Conservation (phyloP, 495 filamentous ascomycete species). For the Daldinia vernicosa region DNA sequence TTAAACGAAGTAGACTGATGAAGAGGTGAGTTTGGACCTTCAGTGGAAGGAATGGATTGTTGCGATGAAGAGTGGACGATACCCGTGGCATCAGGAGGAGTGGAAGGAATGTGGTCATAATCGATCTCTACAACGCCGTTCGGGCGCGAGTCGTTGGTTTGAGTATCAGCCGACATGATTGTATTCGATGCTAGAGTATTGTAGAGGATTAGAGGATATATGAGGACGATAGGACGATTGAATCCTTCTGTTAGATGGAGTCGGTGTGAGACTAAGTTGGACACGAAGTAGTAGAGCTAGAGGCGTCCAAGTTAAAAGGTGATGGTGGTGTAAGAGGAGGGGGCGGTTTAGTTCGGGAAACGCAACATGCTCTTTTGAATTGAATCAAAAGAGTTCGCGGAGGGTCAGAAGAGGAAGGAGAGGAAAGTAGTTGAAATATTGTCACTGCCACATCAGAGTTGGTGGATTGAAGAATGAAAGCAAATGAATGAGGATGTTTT, state of each 20-base stretch:
- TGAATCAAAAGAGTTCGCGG: conserved; percentile 23
- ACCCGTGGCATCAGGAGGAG: conserved; percentile 50
- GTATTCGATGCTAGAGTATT: background rate
- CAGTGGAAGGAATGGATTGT: conserved; percentile 56
- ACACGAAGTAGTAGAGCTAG: conserved; percentile 11
- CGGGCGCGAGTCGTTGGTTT: conserved; percentile 34
- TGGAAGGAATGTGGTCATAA: conserved; percentile 52
- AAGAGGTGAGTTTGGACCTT: conserved; percentile 53
- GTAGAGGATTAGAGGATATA: background rate
- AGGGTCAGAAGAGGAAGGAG: background rate
- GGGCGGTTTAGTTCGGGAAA: conserved; percentile 13
- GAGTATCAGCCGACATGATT: conserved; percentile 40
- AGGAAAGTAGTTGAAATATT: background rate
- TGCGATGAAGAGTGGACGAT: conserved; percentile 48
- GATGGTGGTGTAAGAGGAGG: background rate
- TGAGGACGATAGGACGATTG: background rate
- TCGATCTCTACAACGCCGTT: conserved; percentile 42
- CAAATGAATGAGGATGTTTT: conserved; percentile 11
- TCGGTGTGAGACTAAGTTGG: conserved; percentile 3
- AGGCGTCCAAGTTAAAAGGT: conserved; percentile 2
- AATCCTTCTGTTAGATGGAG: background rate
- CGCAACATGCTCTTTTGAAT: conserved; percentile 23
- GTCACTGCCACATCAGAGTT: conserved; percentile 24
- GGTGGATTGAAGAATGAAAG: conserved; percentile 3
- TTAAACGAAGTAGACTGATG: conserved; percentile 49